Evolutionary conservation across 768 basidiomycete genomes (phyloP), one percentile per base, ranked within the genome.

Genomic region (Coprinopsis sp.): DNA sequence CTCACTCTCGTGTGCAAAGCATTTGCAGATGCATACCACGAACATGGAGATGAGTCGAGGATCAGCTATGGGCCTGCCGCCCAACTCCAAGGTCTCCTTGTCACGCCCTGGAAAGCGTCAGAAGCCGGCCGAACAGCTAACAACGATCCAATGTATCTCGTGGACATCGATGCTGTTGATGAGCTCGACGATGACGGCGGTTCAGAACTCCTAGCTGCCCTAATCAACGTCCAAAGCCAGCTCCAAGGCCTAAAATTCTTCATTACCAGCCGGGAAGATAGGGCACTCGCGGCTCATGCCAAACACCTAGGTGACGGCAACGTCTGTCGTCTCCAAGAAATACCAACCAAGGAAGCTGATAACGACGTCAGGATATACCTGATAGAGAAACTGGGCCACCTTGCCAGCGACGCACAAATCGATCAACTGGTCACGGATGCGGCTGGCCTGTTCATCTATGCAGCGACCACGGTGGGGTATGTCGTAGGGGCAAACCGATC

Each of bases 21-120:
- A 54, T 60, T 52, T 29, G 51, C 56, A 2, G 43, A 51, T 7
- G 47, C 57, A n/a, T 42, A 61, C 38, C 14, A 10, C n/a, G 12
- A 12, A 28, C 30, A 33, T 16, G 50, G 38, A 13, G 43, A 38
- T 18, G 45, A 52, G 11, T 50, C 54, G 0, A 34, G 38, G 7
- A 42, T 47, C 33, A 29, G 42, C 34, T 50, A 51, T 12, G 34
- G 43, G 10, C 2, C 39, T 19, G 12, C 24, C 31, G 18, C 30
- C 33, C 56, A 57, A 22, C 49, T 54, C 10, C 30, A 51, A 2
- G 49, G 19, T 25, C 47, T 54, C 14, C 48, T 54, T n/a, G n/a
- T n/a, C n/a, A n/a, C n/a, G n/a, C n/a, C n/a, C n/a, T n/a, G n/a
- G n/a, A n/a, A n/a, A n/a, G 31, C 34, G 23, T 51, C 41, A 2